These are phyloP conservation scores for Paraconiothyrium sp. DNA, from an alignment of 2,329 filamentous ascomycete genomes.

Conservation along the genomic window DNA sequence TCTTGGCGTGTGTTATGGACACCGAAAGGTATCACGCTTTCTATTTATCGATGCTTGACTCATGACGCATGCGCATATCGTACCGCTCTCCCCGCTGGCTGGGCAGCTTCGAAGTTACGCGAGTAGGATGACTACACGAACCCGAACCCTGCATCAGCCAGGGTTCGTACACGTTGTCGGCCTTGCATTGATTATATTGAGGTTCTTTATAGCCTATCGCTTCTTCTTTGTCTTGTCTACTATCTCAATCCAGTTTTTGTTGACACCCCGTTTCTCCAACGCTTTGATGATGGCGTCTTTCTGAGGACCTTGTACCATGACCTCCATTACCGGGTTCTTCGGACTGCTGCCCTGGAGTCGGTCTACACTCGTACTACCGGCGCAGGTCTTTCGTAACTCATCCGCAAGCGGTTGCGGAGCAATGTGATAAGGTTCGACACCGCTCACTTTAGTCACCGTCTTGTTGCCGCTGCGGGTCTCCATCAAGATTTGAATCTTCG, in stretches of 20 bases:
- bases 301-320: conserved; percentile 74
- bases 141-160: not conserved
- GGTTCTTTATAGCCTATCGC: not conserved
- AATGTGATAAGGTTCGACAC: conserved; percentile 70
- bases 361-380: conserved; percentile 72
- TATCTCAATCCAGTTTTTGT: conserved; percentile 68
- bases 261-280: conserved; percentile 67
- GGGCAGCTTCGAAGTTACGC: not conserved
- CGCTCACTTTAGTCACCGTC: conserved; percentile 69
- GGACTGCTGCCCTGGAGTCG: conserved; percentile 68
- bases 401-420: conserved; percentile 69
- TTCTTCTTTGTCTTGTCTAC: conserved; percentile 73
- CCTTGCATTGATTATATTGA: not conserved
- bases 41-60: conserved; percentile 1
- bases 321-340: conserved; percentile 71
- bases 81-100: not conserved
- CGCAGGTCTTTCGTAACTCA: conserved; percentile 73
- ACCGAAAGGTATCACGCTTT: conserved; percentile 11
- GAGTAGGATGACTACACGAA: not conserved
- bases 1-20: conserved; percentile 10
- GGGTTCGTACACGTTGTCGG: not conserved
- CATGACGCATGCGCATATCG: not conserved
- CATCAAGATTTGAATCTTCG: conserved; percentile 67
- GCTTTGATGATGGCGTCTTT: conserved; percentile 68
- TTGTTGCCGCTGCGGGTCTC: conserved; percentile 74